These are phyloP conservation scores for Helotiales sp. DNA, from an alignment of 2,329 filamentous ascomycete genomes.

Conservation along the genomic window DNA sequence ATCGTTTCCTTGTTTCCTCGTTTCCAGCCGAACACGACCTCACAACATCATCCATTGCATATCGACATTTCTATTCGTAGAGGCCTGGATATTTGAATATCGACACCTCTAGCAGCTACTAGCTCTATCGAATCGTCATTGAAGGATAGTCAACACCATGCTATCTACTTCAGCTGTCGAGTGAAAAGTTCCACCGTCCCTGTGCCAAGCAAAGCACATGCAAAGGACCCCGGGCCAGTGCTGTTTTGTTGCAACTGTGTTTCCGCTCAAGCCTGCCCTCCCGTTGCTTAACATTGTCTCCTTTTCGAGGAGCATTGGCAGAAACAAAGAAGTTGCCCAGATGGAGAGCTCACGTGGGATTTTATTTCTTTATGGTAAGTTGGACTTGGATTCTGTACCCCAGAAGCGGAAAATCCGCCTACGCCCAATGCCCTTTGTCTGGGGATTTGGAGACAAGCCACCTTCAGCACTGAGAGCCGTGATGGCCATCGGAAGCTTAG, in stretches of 20 bases:
- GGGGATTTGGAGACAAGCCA: neutral
- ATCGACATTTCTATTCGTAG: no score
- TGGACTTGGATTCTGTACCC: neutral
- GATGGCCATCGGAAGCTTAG: neutral
- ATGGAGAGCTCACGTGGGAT: neutral
- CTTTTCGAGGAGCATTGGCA: no score
- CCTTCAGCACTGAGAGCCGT: neutral
- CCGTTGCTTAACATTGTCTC: neutral
- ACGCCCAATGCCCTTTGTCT: neutral
- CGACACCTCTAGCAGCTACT: no score
- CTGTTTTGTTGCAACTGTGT: neutral
- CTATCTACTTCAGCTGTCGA: no score
- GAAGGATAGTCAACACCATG: no score
- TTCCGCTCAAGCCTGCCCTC: neutral
- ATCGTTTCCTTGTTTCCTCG: neutral
- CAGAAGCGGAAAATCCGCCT: neutral
- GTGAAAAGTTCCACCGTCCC: no score
- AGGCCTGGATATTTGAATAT: no score
- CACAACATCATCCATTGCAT: no score
- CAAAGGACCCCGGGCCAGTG: neutral
- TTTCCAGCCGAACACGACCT: neutral
- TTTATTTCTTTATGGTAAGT: neutral
- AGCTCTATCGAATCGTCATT: no score
- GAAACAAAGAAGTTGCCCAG: neutral
- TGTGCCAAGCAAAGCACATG: neutral